Percentiles rank a stretch among this genome's conserved stretches.
Evolutionary conservation across 2,329 filamentous ascomycete species (phyloP).

Genomic region (Neofusicoccum parvum): DNA sequence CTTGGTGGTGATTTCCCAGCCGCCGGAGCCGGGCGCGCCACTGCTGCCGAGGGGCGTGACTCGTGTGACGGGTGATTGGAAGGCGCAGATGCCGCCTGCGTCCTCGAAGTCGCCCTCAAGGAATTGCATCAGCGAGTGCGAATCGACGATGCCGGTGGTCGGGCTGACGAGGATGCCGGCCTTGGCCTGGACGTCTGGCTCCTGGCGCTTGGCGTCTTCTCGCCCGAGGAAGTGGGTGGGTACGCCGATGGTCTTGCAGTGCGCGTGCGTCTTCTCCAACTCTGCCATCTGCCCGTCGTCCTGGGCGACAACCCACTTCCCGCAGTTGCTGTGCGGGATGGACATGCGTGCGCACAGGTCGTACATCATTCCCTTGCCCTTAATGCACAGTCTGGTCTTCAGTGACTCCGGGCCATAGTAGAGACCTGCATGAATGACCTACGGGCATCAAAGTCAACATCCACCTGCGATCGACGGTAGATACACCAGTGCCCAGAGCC

Average conservation of each 20-base stretch:
- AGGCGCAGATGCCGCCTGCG: conserved; percentile 71
- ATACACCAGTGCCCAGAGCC: not conserved
- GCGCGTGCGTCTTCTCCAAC: conserved; percentile 58
- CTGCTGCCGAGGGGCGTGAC: conserved; percentile 54
- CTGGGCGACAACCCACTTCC: conserved; percentile 96
- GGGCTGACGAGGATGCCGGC: conserved; percentile 79
- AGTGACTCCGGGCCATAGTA: conserved; percentile 79
- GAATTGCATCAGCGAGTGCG: conserved; percentile 79
- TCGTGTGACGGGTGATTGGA: conserved; percentile 65
- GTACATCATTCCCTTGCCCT: conserved; percentile 77
- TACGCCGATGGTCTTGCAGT: conserved; percentile 60
- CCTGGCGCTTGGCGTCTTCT: conserved; percentile 63
- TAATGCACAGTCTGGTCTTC: conserved; percentile 82
- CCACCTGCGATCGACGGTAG: not conserved
- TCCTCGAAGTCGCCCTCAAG: conserved; percentile 78
- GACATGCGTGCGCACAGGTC: conserved; percentile 67
- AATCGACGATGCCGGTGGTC: conserved; percentile 88
- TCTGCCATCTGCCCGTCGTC: conserved; percentile 68
- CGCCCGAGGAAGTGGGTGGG: conserved; percentile 70
- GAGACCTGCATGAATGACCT: conserved; percentile 92
- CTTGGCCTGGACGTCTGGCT: conserved; percentile 74
- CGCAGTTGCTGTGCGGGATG: conserved; percentile 73
- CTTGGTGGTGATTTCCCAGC: conserved; percentile 69
- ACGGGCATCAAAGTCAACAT: conserved; percentile 1
- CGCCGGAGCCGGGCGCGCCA: conserved; percentile 48